Percentiles rank a stretch among this genome's conserved stretches.
These are phyloP conservation scores for Alternaria novae-zelandiae DNA, from an alignment of 2,329 filamentous ascomycete genomes.

Conservation along the genomic window DNA sequence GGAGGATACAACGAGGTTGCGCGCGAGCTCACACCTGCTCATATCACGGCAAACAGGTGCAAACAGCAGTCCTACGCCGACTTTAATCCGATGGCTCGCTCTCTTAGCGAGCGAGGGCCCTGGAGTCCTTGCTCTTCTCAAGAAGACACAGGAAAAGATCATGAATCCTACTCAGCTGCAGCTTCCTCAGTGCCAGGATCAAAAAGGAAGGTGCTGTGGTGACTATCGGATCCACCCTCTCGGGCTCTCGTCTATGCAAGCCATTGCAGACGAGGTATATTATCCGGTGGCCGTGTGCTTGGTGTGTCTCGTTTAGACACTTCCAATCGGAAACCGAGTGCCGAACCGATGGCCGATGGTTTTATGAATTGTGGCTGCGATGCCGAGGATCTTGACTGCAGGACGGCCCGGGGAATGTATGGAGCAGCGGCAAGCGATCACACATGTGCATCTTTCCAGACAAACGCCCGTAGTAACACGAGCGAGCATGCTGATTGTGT, in stretches of 20 bases:
- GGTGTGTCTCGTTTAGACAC: neutral
- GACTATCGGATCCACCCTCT: neutral
- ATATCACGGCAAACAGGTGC: neutral
- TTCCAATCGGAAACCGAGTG: neutral
- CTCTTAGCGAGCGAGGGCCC: conserved; percentile 14
- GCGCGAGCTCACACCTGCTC: neutral
- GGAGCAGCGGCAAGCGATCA: neutral
- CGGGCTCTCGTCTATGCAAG: neutral
- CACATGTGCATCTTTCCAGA: neutral
- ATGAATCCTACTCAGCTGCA: neutral
- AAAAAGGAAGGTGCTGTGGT: neutral
- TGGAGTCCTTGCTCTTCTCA: conserved; percentile 4
- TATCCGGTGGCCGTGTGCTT: neutral
- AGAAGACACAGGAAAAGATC: neutral
- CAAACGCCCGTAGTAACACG: neutral
- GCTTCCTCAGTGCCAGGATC: neutral
- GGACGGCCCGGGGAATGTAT: neutral
- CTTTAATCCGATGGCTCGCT: conserved; percentile 13
- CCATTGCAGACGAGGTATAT: neutral
- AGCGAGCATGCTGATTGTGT: neutral
- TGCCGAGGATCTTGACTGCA: neutral
- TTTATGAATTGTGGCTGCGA: neutral
- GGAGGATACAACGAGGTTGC: conserved; percentile 2
- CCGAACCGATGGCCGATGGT: neutral
- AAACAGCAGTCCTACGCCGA: neutral